Conservation (phyloP, 2,329 filamentous ascomycete genomes). For the Penicillium polonicum region DNA sequence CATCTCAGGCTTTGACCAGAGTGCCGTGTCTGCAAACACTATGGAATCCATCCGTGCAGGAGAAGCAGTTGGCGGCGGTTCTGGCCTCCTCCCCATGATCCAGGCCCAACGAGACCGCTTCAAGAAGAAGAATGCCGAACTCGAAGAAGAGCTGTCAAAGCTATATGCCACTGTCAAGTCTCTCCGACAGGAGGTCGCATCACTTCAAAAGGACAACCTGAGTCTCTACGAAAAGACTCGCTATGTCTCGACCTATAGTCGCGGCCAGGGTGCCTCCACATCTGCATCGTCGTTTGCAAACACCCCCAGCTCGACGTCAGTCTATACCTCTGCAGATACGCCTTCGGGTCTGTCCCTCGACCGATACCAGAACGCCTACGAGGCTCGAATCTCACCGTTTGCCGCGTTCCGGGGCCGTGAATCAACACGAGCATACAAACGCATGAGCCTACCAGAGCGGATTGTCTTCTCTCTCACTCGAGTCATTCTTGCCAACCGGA, state of each 20-base stretch:
- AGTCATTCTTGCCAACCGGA: slow-evolving; percentile 84
- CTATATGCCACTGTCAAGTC: slow-evolving; percentile 78
- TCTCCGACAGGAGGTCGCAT: slow-evolving; percentile 83
- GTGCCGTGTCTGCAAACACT: slow-evolving; percentile 50
- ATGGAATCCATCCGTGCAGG: slow-evolving; percentile 64
- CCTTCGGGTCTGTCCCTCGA: slow-evolving; percentile 69
- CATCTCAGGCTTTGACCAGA: slow-evolving; percentile 90
- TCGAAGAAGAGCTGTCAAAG: slow-evolving; percentile 87
- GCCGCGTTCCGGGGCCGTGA: slow-evolving; percentile 94
- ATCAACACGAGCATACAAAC: slow-evolving; percentile 82
- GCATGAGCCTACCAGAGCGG: slow-evolving; percentile 89
- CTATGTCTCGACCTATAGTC: slow-evolving; percentile 91
- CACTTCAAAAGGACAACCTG: slow-evolving; percentile 92
- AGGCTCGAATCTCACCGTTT: slow-evolving; percentile 93
- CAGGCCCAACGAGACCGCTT: slow-evolving; percentile 97
- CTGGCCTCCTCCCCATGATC: slow-evolving; percentile 94
- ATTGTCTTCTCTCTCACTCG: slow-evolving; percentile 87
- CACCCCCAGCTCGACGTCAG: slow-evolving; percentile 73
- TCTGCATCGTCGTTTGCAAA: slow-evolving; percentile 61
- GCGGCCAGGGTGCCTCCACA: slow-evolving; percentile 60
- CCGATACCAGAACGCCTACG: slow-evolving; percentile 87
- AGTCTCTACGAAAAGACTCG: slow-evolving; percentile 96
- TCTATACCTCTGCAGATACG: slow-evolving; percentile 59
- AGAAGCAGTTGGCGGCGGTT: slow-evolving; percentile 69
- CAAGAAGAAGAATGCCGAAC: slow-evolving; percentile 89